Evolutionary conservation across 768 basidiomycete genomes (phyloP), one percentile per base, ranked within the genome.

Genomic region (Mycena filopes): DNA sequence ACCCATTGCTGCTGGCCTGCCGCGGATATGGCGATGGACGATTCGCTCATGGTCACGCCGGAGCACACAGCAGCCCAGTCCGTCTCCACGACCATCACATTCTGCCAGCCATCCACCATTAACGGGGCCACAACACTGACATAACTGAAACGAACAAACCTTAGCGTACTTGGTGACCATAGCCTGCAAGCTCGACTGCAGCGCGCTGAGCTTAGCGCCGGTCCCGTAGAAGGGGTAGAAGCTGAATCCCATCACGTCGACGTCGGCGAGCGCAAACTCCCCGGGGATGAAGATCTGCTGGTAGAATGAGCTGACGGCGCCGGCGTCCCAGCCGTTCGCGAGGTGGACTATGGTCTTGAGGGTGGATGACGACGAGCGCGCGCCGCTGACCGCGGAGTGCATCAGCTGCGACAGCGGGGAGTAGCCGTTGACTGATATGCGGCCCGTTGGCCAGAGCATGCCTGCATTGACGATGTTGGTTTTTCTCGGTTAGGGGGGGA

Each of bases 191-290:
- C 84, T 86, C 16, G 83, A 80, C 63, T 84, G 71, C 36, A 90
- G 80, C 6, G 79, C 81, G 47, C 73, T 65, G 21, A 82, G 75
- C 9, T 86, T 89, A n/a, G 89, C 88, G 21, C 81, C 79, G 9
- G 85, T 81, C 42, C 82, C 84, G 68, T 88, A 88, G 77, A 87
- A 89, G 2, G 88, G 88, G 68, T 89, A 89, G 77, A 88, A 88
- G 13, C 87, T 88, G 73, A 89, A 86, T 21, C 86, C 87, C 71
- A 89, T 79, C 60, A 87, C 77, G 69, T 89, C 89, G 48, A 88
- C 76, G 62, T 89, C 86, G 26, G 75, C 68, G 1, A 79, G 75
- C 16, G 82, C 74, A 40, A 89, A 75, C 68, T 86, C 77, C 8
- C 88, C 88, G 0, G 80, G 74, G 48, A 84, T 80, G 76, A 88